phyloP scores from a whole-genome alignment of 495 filamentous ascomycete species.

The Oidiodendron maius region DNA sequence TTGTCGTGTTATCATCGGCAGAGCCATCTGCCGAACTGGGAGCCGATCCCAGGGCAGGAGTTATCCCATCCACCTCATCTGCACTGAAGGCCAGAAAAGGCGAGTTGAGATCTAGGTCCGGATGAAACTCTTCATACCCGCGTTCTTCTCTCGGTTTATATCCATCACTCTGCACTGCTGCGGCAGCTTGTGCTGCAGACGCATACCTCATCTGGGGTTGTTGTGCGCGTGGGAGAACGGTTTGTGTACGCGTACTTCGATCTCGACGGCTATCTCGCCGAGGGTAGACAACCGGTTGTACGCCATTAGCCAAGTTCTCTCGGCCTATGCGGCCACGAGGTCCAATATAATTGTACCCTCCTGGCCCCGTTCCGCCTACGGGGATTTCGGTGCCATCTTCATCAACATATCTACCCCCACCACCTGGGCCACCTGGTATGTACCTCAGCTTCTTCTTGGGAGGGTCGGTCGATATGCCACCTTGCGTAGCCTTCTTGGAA shows the following conservation, averaged over 20 bases:
- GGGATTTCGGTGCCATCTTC: conserved; percentile 50
- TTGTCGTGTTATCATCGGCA: conserved; percentile 5
- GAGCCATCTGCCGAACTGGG: conserved; percentile 18
- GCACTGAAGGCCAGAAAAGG: conserved; percentile 71
- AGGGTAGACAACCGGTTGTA: conserved; percentile 34
- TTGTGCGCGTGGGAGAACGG: conserved; percentile 22
- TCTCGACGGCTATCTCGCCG: conserved; percentile 23
- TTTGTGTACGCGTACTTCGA: conserved; percentile 45
- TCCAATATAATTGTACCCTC: conserved; percentile 38
- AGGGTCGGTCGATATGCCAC: conserved; percentile 43
- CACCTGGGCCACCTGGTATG: conserved; percentile 74
- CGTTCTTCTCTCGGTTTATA: conserved; percentile 97
- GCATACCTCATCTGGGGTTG: conserved; percentile 49
- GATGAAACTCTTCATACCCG: conserved; percentile 96
- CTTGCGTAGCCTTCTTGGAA: conserved; percentile 20
- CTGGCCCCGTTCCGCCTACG: conserved; percentile 37
- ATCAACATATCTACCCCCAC: conserved; percentile 71
- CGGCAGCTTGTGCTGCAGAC: conserved; percentile 79
- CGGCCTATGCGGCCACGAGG: conserved; percentile 35
- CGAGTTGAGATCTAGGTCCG: conserved; percentile 80
- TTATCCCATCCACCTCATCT: conserved; percentile 75
- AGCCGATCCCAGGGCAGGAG: conserved; percentile 24
- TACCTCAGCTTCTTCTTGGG: conserved; percentile 51
- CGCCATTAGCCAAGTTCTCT: conserved; percentile 30
- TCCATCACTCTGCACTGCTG: conserved; percentile 81